A percentile compares a stretch with the other conserved stretches of the same genome.
Conservation (phyloP, 1,139 yeast species). For the Suhomyces taliae region DNA sequence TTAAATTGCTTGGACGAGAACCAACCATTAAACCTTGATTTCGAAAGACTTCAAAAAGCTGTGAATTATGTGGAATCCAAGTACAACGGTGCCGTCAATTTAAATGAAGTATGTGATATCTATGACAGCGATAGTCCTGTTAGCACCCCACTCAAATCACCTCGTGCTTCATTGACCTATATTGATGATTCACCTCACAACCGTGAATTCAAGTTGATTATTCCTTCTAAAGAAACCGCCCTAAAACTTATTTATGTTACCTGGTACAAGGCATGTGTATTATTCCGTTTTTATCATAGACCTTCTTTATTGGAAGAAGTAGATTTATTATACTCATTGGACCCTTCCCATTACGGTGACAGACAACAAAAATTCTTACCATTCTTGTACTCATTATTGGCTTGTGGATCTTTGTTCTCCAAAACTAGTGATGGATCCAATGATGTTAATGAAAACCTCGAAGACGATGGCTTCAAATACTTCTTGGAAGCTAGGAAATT, state of each 20-base stretch:
- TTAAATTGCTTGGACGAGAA: conserved; percentile 35
- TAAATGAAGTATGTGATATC: conserved; percentile 21
- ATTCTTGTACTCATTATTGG: conserved; percentile 60
- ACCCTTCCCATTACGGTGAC: conserved; percentile 66
- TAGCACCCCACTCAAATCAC: conserved; percentile 3
- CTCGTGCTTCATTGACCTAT: conserved; percentile 19
- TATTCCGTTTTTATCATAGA: conserved; percentile 81
- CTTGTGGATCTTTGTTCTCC: conserved; percentile 69
- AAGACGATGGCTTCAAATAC: conserved; percentile 80
- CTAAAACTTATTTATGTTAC: conserved; percentile 69
- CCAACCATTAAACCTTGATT: conserved; percentile 31
- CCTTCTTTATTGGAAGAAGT: conserved; percentile 71
- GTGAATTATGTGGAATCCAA: conserved; percentile 24
- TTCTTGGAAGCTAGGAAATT: conserved; percentile 80
- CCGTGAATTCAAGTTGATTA: conserved; percentile 59
- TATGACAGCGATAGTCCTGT: conserved; percentile 24
- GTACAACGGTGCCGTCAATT: conserved; percentile 11
- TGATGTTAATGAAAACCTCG: conserved; percentile 47
- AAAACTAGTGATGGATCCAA: conserved; percentile 38
- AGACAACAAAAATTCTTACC: conserved; percentile 79
- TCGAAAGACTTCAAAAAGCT: conserved; percentile 33
- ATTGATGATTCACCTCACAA: conserved; percentile 23
- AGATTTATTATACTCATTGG: conserved; percentile 54
- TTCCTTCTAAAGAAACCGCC: conserved; percentile 78
- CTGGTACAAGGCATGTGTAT: conserved; percentile 84